Evolutionary conservation across 2,329 filamentous ascomycete genomes (phyloP), one percentile per base, ranked within the genome.

Genomic region (Aspergillus ibericus): DNA sequence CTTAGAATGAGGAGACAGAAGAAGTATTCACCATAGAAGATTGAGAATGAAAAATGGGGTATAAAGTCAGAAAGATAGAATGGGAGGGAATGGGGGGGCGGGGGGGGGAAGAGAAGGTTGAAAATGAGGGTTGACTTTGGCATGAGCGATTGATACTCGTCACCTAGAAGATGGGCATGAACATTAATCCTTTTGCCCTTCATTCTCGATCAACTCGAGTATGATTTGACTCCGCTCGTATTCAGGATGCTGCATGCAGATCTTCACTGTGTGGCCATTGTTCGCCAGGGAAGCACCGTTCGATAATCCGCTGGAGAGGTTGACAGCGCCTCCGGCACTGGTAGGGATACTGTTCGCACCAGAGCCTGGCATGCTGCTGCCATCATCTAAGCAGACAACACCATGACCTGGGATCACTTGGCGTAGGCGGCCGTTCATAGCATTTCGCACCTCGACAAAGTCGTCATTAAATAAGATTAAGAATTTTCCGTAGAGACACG

Each of bases 401-500:
- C 97, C 93, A 62, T 91, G 83, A 0, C 95, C 95, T 0, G 92
- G 89, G 66, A 99, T 96, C 59, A 99, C 95, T 78, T 99, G 95
- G 68, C 95, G 85, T 63, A 99, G 76, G 18, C 96, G 85, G 0
- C 95, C 95, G 70, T 98, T 98, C 79, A 97, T 92, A 16, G 95
- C 95, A 69, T 99, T 98, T 55, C 95, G 86, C 54, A 99, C 92
- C 78, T 99, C 95, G 49, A 99, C 92, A 67, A 98, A 99, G 75
- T 98, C 93, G 20, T 91, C 89, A 73, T 97, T 95, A 78, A 98
- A 96, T 4, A 99, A 85, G 7, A 99, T 81, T 4, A 99, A 84
- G 73, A 96, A 98, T 58, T 92, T 89, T 1, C 92, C 93, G 68
- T 92, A 96, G 78, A 98, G 88, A 61, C 92, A 95, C 1, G 93